Conservation (phyloP, 345 rosid genomes). For the Arabidopsis arenosa region DNA sequence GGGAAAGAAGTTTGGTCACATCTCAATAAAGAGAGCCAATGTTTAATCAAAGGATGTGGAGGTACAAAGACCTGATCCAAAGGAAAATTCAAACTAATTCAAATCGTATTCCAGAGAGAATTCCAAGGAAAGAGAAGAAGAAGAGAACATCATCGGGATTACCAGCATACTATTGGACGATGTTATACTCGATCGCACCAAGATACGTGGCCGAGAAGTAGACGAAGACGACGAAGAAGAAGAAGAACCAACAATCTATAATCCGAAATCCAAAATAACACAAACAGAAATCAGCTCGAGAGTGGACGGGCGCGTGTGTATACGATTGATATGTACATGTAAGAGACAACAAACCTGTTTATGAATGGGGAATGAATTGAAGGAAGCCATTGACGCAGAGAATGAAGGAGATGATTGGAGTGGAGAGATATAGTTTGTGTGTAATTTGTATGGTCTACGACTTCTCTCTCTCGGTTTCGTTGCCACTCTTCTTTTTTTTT, state of each 20-base stretch:
- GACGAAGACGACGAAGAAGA: constrained; percentile 22
- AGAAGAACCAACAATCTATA: constrained; percentile 37
- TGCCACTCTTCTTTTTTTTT: constrained; percentile 20
- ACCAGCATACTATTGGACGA: constrained; percentile 40
- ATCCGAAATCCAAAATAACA: not conserved
- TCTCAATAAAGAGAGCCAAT: constrained; percentile 35
- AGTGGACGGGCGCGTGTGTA: not conserved
- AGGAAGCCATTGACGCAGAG: constrained; percentile 39
- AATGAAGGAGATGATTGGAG: not conserved
- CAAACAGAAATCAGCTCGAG: not conserved
- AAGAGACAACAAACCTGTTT: constrained; percentile 32
- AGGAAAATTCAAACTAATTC: not conserved
- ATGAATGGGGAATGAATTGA: constrained; percentile 42
- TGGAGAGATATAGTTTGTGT: constrained; percentile 15
- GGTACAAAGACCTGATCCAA: constrained; percentile 33
- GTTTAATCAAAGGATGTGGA: constrained; percentile 42
- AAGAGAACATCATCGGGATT: not conserved
- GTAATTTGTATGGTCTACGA: constrained; percentile 32
- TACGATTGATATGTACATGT: not conserved
- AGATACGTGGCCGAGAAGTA: constrained; percentile 37
- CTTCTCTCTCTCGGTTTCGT: constrained; percentile 28
- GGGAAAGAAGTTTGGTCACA: constrained; percentile 36
- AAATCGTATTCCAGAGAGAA: not conserved
- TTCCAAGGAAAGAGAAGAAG: not conserved
- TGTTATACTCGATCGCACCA: constrained; percentile 35